Base-by-base conservation (phyloP, 768 basidiomycete genomes). In the Amyloporia xantha region DNA sequence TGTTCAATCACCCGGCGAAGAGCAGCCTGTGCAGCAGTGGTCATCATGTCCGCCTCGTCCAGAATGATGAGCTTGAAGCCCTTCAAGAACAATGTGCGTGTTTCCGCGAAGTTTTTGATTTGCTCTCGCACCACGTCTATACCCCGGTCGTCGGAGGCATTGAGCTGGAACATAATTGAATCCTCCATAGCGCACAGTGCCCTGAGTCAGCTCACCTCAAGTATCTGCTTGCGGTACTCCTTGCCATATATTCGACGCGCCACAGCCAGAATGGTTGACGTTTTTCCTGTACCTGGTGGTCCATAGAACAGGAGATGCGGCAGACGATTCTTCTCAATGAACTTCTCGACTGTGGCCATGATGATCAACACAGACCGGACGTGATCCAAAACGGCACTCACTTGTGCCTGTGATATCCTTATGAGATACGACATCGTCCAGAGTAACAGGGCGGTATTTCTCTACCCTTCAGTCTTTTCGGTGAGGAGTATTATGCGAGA, bases 11-110 rank as follows among this genome's bases (percentile, higher is more conserved):
- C 87, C 59, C 96, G 86, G 24, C 96, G 87, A 25, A 99, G 79
- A 21, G 96, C 96, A 2, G 94, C 90, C 63, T 99, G 96, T 1
- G 96, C 96, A 48, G 90, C 86, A 54, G 92, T 86, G 0, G 96
- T 99, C 96, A 99, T 99, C 95, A 96, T 96, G 73, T 99, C 96
- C n/a, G 96, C 96, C 67, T 99, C 96, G 58, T 99, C 96, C 27
- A 99, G 81, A 53, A 99, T 84, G 66, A 99, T 95, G 63, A 99
- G 84, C 62, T 98, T 99, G 79, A 84, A 98, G 15, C 91, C 91
- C 60, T 93, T 93, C 11, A 91, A 81, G 62, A 83, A 86, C 5
- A 97, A 68, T 9, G 92, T 96, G 44, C 92, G 81, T 12, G 94
- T 97, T 69, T 94, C 91, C 1, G 96, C 93, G 59, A 98, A 99